These are phyloP conservation scores for Nakaseomyces uthaithaninus DNA, from an alignment of 1,139 yeast species.

Conservation along the genomic window DNA sequence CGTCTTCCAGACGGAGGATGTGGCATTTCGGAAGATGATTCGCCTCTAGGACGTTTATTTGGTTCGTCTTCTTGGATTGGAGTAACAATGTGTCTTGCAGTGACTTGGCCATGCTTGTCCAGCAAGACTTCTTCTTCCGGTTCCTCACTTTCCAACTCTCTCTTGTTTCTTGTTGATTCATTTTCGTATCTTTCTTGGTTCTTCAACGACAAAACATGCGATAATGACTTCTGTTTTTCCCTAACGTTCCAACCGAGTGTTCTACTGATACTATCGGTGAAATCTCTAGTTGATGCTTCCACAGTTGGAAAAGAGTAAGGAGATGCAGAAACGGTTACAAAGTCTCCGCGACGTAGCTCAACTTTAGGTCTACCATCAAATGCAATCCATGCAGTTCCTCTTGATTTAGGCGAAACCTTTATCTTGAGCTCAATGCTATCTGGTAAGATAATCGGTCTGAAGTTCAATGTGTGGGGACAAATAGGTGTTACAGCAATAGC, in stretches of 20 bases:
- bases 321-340: constrained; percentile 67
- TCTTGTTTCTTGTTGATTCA: constrained; percentile 13
- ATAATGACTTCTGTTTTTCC: constrained; percentile 72
- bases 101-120: not conserved
- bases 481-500: constrained; percentile 87
- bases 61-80: constrained; percentile 6
- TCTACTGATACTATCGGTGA: constrained; percentile 75
- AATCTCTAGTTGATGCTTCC: constrained; percentile 64
- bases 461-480: constrained; percentile 85
- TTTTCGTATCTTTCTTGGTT: constrained; percentile 25
- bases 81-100: constrained; percentile 9
- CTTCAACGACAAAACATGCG: constrained; percentile 30
- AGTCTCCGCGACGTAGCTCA: constrained; percentile 64
- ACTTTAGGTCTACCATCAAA: constrained; percentile 82
- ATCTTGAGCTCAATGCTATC: constrained; percentile 76
- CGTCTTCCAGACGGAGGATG: not conserved
- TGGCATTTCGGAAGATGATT: not conserved
- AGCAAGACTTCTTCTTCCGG: constrained; percentile 7
- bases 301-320: constrained; percentile 85
- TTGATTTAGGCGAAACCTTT: constrained; percentile 58
- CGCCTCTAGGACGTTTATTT: not conserved
- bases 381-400: constrained; percentile 82
- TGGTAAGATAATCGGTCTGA: constrained; percentile 78
- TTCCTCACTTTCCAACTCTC: constrained; percentile 6
- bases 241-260: constrained; percentile 82